Percentiles rank a stretch among this genome's conserved stretches.
Conservation (phyloP, 345 rosid species). For the Boechera stricta region DNA sequence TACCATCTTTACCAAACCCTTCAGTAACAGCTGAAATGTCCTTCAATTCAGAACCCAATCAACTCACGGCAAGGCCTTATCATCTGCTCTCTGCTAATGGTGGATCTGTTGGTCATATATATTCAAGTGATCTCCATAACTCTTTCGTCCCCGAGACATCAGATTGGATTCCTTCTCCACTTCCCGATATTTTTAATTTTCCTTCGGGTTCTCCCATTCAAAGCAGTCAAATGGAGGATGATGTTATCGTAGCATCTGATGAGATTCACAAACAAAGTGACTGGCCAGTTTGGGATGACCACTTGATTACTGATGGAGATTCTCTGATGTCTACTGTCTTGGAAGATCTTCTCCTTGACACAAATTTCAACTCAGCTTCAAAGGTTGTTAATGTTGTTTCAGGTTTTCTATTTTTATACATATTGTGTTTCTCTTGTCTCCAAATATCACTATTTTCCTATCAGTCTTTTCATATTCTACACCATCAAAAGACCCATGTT, state of each 20-base stretch:
- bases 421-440: neutral
- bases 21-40: constrained; percentile 54
- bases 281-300: constrained; percentile 83
- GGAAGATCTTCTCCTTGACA: constrained; percentile 69
- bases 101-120: constrained; percentile 70
- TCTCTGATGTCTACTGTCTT: constrained; percentile 54
- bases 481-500: neutral
- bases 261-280: constrained; percentile 59
- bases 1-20: constrained; percentile 57
- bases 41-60: constrained; percentile 55
- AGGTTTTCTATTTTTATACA: constrained; percentile 6
- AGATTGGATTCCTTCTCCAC: constrained; percentile 54
- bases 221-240: constrained; percentile 60
- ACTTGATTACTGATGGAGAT: constrained; percentile 71
- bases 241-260: constrained; percentile 50
- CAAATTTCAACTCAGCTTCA: constrained; percentile 56
- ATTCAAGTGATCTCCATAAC: constrained; percentile 66
- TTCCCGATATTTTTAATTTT: constrained; percentile 60
- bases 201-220: constrained; percentile 51
- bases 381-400: constrained; percentile 54
- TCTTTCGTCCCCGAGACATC: constrained; percentile 53
- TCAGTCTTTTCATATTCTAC: neutral
- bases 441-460: neutral
- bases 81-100: constrained; percentile 48
- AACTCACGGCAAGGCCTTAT: constrained; percentile 49